Evolutionary conservation across 305 asterid species (phyloP), one percentile per base, ranked within the genome.

Genomic region (Solanum hybrid): DNA sequence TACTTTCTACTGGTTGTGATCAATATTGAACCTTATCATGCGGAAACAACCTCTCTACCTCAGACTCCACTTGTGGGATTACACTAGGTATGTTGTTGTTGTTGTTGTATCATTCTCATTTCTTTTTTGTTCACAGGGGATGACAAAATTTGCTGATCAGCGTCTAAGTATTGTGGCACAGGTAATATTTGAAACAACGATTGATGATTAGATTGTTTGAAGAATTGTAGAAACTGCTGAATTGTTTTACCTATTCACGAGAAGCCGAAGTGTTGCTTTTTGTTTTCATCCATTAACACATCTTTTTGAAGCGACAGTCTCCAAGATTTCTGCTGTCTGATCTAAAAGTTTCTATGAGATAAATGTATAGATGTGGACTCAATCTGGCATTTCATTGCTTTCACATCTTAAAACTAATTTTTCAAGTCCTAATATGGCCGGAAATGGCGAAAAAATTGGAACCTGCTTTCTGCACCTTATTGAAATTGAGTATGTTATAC

Each of bases 161-260:
- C 90, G 89, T 36, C 89, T 91, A 39, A 33, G 91, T 70, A 45
- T 89, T 57, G 90, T 89, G 85, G 92, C 93, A 36, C 92, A 94
- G 95, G 98, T 95, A 70, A 83, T 93, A 90, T 89, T 89, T 89
- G 90, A 57, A 45, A 78, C 79, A 31, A 13, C 4, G 9, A 84
- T 17, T 20, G 22, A 84, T 82, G 87, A 26, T 22, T 65, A 22
- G 26, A 81, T 78, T 33, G 5, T 78, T 8, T 2, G 29, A 79
- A 79, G 45, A 33, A 22, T 33, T 34, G 17, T 79, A 5, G 57
- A 79, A 79, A 79, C 57, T 32, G 41, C 82, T 77, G 81, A 34
- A 79, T 22, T 79, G 31, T 36, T 79, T 79, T 79, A 79, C 4
- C 73, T 27, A 27, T 41, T 82, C 37, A 9, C 4, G 38, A 41